Evolutionary conservation across 1,139 yeast genomes (phyloP).

Genomic region (Zygosaccharomyces sapae): DNA sequence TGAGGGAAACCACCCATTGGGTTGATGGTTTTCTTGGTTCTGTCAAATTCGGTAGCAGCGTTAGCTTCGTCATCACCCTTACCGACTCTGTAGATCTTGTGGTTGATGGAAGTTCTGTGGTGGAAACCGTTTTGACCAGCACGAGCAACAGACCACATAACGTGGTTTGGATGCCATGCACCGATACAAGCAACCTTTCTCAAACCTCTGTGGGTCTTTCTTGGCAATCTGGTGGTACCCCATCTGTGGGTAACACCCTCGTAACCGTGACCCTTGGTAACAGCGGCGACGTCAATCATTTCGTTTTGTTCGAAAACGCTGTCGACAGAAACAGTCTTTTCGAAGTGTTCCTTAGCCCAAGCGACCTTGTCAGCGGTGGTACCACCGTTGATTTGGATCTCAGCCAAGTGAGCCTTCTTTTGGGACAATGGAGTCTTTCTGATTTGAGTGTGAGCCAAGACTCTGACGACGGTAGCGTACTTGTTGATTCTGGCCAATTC

Average conservation of each 20-base stretch:
- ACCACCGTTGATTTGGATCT: conserved; percentile 99
- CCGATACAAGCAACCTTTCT: conserved; percentile 99
- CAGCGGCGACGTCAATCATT: conserved; percentile 97
- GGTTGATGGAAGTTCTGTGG: conserved; percentile 99
- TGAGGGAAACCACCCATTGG: conserved; percentile 99
- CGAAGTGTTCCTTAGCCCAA: conserved; percentile 99
- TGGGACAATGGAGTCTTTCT: conserved; percentile 98
- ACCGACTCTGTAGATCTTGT: conserved; percentile 99
- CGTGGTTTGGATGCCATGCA: conserved; percentile 99
- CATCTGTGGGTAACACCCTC: conserved; percentile 99
- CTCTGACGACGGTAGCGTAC: conserved; percentile 99
- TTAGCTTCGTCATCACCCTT: conserved; percentile 89
- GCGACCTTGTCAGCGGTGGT: conserved; percentile 94
- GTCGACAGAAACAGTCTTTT: conserved; percentile 95
- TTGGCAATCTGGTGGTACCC: conserved; percentile 99
- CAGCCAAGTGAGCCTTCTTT: conserved; percentile 99
- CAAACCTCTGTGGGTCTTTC: conserved; percentile 99
- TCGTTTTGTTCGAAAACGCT: conserved; percentile 98
- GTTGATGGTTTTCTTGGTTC: conserved; percentile 98
- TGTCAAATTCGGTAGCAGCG: conserved; percentile 97
- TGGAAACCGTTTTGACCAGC: conserved; percentile 99
- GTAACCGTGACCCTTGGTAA: conserved; percentile 99
- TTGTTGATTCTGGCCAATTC: conserved; percentile 98
- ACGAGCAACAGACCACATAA: conserved; percentile 99
- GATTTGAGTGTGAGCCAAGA: conserved; percentile 98